Evolutionary conservation across 164 flowering plant genomes (phyloP).

Genomic region (Santalum album): DNA sequence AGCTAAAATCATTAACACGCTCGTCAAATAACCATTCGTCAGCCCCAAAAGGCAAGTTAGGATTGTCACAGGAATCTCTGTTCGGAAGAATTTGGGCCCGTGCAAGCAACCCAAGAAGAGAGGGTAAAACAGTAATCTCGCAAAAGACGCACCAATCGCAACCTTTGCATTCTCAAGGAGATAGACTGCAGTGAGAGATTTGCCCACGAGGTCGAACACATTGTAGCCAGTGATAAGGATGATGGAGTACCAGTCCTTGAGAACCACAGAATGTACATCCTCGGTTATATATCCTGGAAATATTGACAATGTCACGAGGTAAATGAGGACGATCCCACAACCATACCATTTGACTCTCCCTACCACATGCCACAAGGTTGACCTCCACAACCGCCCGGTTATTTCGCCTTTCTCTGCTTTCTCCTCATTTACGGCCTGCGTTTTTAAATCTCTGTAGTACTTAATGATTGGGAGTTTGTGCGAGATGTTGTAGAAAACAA

Average conservation of each 20-base stretch:
- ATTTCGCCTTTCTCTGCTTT: slow-evolving; percentile 39
- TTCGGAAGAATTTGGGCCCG: slow-evolving; percentile 74
- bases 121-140: slow-evolving; percentile 71
- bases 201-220: slow-evolving; percentile 87
- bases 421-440: slow-evolving; percentile 49
- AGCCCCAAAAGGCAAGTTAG: slow-evolving; percentile 84
- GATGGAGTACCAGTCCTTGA: slow-evolving; percentile 87
- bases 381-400: slow-evolving; percentile 41
- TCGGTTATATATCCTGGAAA: slow-evolving; percentile 95
- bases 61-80: slow-evolving; percentile 78
- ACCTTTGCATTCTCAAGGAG: slow-evolving; percentile 54
- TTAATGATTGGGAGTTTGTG: slow-evolving; percentile 73
- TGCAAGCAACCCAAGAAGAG: slow-evolving; percentile 79
- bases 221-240: slow-evolving; percentile 75
- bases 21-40: slow-evolving; percentile 82
- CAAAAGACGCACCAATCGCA: slow-evolving; percentile 57
- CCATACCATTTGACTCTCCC: slow-evolving; percentile 77
- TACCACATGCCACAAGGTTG: slow-evolving; percentile 52
- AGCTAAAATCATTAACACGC: slow-evolving; percentile 77
- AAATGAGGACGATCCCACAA: slow-evolving; percentile 54
- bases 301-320: slow-evolving; percentile 72
- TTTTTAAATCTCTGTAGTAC: slow-evolving; percentile 62
- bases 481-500: slow-evolving; percentile 64
- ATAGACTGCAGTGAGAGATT: slow-evolving; percentile 62
- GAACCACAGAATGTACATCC: slow-evolving; percentile 70